Base-by-base conservation (phyloP, 805 yeast species). In the Maudiozyma barnettii region DNA sequence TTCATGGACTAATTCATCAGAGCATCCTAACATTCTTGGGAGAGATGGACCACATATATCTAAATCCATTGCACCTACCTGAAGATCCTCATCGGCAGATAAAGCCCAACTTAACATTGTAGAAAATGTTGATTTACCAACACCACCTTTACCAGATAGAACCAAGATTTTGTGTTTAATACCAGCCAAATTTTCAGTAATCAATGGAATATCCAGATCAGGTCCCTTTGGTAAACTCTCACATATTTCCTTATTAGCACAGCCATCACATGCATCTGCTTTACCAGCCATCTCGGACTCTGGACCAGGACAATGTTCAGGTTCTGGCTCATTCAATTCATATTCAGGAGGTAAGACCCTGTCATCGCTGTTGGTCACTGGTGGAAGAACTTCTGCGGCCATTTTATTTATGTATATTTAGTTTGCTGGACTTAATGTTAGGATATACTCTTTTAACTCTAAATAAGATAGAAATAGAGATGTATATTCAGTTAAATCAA, bases 291-390 rank as follows among this genome's bases (percentile, higher is more conserved):
- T 67, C 55, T 89, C 97, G 2, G 95, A 83, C 61, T 91, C 96
- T 1, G 98, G 95, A 1, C 99, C 99, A 0, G 99, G 99, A 69
- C 99, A 93, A 65, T 93, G 98, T 61, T 89, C 97, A 1, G 99
- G 98, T 59, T 84, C 95, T 0, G 93, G 89, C 0, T 81, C 86
- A 47, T 72, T 70, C 22, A 76, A 48, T 31, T 54, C 55, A 46
- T 60, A 60, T 31, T 62, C 64, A 37, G 58, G 54, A 8, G 60
- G 63, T 36, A 57, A 38, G 13, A 55, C 45, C 37, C 48, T 50
- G 4, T 54, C 54, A 14, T 53, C 29, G 23, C 26, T 23, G n/a
- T 33, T 49, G 38, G 48, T 43, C 1, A 45, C 45, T 12, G 48
- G 40, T 16, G 47, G 40, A 23, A 48, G 8, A 12, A 49, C 46